These are phyloP conservation scores for Blastomyces parvus DNA, from an alignment of 2,329 filamentous ascomycete genomes.

Conservation along the genomic window DNA sequence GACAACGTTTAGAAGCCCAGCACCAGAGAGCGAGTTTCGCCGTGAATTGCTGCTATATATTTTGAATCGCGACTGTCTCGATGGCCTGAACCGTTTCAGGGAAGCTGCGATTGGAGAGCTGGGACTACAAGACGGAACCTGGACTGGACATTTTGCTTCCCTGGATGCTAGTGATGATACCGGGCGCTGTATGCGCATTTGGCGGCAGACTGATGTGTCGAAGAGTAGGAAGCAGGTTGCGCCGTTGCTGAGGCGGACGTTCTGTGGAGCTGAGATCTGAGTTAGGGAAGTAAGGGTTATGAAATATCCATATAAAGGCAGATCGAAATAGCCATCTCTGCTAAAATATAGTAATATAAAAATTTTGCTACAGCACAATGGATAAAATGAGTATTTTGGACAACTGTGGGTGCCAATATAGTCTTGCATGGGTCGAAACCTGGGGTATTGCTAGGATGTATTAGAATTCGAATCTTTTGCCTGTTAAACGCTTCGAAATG, in stretches of 20 bases:
- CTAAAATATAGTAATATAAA: not conserved
- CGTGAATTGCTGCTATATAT: conserved; percentile 45
- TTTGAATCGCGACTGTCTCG: conserved; percentile 32
- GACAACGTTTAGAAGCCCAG: conserved; percentile 44
- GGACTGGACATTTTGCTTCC: conserved; percentile 17
- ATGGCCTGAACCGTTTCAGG: conserved; percentile 39
- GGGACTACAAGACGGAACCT: conserved; percentile 27
- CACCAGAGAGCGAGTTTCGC: conserved; percentile 36
- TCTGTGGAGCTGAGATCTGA: not conserved
- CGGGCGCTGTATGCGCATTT: conserved; percentile 39
- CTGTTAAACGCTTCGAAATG: not conserved
- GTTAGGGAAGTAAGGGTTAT: too few species aligned
- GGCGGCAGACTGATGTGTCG: conserved; percentile 47
- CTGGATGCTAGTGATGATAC: conserved; percentile 14
- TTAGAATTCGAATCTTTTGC: not conserved
- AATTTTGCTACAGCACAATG: not conserved
- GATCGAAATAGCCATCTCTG: not conserved
- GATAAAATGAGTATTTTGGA: not conserved
- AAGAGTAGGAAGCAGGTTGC: conserved; percentile 56
- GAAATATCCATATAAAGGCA: not conserved
- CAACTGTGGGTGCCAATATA: not conserved
- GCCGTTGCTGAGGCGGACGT: conserved; percentile 46
- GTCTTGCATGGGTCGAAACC: not conserved
- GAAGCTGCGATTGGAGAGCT: conserved; percentile 38
- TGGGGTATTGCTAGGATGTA: not conserved